These are phyloP conservation scores for Cyberlindnera mississippiensis DNA, from an alignment of 805 yeast genomes.

Conservation along the genomic window DNA sequence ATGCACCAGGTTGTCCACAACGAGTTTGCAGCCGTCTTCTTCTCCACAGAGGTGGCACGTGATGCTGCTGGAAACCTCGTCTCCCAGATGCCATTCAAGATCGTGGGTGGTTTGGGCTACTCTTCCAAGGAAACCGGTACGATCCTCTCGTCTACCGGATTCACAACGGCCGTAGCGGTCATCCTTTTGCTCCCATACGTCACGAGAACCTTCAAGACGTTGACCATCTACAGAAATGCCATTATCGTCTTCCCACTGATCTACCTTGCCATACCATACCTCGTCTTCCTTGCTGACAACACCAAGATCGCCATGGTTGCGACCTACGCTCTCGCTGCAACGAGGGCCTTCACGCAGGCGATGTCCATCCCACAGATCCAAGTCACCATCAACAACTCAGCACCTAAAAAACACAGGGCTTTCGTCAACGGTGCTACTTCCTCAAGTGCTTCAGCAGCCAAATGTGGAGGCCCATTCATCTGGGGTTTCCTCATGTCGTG, in stretches of 20 bases:
- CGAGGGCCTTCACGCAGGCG: conserved; percentile 7
- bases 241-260: conserved; percentile 17
- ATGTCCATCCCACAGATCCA: conserved; percentile 15
- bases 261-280: conserved; percentile 17
- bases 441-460: conserved; percentile 12
- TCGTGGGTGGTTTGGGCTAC: conserved; percentile 23
- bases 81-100: conserved; percentile 19
- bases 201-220: conserved; percentile 21
- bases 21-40: conserved; percentile 17
- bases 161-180: conserved; percentile 19
- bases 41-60: conserved; percentile 15
- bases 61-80: conserved; percentile 11
- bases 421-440: conserved; percentile 15
- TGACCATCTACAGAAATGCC: conserved; percentile 17
- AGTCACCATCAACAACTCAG: conserved; percentile 15
- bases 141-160: conserved; percentile 21
- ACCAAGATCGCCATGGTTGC: conserved; percentile 3
- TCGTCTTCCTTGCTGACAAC: conserved; percentile 18
- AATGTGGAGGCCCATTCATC: conserved; percentile 16
- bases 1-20: conserved; percentile 12
- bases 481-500: conserved; percentile 19
- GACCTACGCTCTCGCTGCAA: conserved; percentile 9
- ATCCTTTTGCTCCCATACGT: conserved; percentile 19
- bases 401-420: conserved; percentile 15
- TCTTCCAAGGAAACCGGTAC: conserved; percentile 20